Percentiles rank a stretch among this genome's conserved stretches.
These are phyloP conservation scores for Ophiostoma sp. DNA, from an alignment of 2,329 filamentous ascomycete genomes.

Conservation along the genomic window DNA sequence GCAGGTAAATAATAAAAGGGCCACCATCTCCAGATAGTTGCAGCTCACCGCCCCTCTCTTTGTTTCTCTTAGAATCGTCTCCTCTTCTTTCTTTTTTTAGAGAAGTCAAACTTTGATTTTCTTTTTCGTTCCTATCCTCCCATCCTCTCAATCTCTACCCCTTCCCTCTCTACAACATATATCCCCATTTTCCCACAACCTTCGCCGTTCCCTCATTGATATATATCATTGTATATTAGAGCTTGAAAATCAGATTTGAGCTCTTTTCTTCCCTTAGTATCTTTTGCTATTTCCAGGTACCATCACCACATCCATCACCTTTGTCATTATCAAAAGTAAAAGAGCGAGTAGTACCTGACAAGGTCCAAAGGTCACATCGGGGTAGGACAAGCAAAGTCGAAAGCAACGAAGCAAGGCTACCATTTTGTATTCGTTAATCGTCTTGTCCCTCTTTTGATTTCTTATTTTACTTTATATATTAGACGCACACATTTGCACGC, in stretches of 20 bases:
- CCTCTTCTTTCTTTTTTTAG: not conserved
- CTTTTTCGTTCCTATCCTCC: not conserved
- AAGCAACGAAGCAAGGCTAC: constrained; percentile 11
- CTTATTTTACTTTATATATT: not conserved
- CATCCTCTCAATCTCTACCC: not conserved
- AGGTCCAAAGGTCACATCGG: not conserved
- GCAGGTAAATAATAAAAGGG: not conserved
- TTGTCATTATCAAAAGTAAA: not conserved
- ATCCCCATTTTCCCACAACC: not conserved
- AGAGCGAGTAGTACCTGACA: not conserved
- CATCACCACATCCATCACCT: too few species aligned
- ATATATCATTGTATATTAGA: not conserved
- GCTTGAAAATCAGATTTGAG: too few species aligned
- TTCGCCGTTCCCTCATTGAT: not conserved
- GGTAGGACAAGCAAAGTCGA: not conserved
- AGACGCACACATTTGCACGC: not conserved
- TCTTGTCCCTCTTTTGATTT: not conserved
- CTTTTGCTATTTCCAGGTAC: too few species aligned
- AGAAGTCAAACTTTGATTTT: not conserved
- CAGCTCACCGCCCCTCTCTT: not conserved
- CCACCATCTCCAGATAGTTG: not conserved
- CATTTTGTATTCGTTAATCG: not conserved
- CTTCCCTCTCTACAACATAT: not conserved
- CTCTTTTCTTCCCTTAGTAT: not conserved
- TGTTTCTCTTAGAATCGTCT: not conserved